A percentile compares a stretch with the other conserved stretches of the same genome.
Conservation (phyloP, 768 basidiomycete genomes). For the Suillus cothurnatus region DNA sequence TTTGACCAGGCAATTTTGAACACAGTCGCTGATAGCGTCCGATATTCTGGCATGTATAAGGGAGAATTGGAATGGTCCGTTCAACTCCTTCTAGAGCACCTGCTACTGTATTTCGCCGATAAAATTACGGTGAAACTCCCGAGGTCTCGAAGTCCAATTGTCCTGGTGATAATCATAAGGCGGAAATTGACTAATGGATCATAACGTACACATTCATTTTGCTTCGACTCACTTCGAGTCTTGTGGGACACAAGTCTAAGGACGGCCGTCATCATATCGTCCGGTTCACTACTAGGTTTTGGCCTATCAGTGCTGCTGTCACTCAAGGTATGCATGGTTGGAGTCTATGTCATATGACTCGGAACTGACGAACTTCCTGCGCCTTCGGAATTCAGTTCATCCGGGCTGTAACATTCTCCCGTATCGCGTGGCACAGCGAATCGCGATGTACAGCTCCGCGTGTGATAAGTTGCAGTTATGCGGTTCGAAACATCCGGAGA, state of each 20-base stretch:
- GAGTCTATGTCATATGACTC: neutral
- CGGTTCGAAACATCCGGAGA: neutral
- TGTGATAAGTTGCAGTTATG: slow-evolving; percentile 5
- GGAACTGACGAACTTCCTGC: neutral
- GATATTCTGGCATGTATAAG: neutral
- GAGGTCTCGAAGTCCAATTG: neutral
- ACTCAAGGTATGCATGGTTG: neutral
- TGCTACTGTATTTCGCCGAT: neutral
- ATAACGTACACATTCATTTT: slow-evolving; percentile 1
- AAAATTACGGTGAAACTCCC: neutral
- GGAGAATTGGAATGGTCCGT: neutral
- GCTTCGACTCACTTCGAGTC: neutral
- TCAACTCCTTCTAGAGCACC: neutral
- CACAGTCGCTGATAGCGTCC: too few relatives aligned
- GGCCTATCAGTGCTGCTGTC: neutral
- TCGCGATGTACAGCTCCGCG: neutral
- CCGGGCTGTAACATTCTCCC: neutral
- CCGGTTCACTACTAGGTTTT: neutral
- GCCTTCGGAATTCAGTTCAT: neutral
- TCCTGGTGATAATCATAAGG: neutral
- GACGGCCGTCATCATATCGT: neutral
- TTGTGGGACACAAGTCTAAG: neutral
- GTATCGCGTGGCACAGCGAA: neutral
- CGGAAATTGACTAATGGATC: neutral
- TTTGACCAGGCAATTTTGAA: neutral